These are phyloP conservation scores for Ophiocordyceps sinensis DNA, from an alignment of 2,329 filamentous ascomycete species.

Conservation along the genomic window DNA sequence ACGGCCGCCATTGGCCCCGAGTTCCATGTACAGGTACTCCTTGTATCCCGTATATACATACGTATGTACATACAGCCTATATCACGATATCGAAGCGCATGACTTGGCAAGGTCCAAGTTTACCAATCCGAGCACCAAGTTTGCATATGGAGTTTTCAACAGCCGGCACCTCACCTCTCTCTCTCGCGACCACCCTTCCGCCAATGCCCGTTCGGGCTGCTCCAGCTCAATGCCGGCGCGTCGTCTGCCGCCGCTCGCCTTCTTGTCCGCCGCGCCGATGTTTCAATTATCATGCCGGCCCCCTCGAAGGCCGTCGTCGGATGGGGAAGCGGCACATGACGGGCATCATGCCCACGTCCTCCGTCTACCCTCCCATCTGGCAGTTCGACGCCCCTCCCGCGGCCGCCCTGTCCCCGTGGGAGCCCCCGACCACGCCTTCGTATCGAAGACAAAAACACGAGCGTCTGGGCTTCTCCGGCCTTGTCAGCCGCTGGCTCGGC, in stretches of 20 bases:
- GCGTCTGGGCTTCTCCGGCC: slow-evolving; percentile 5
- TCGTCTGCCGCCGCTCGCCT: slow-evolving; percentile 5
- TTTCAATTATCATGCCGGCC: slow-evolving; percentile 32
- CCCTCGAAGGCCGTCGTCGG: slow-evolving; percentile 39
- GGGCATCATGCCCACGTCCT: slow-evolving; percentile 27
- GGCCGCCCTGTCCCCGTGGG: slow-evolving; percentile 36
- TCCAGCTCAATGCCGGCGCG: slow-evolving; percentile 11
- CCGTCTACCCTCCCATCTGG: slow-evolving; percentile 27
- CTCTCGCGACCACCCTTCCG: neutral
- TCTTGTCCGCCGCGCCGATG: slow-evolving; percentile 9
- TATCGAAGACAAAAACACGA: slow-evolving; percentile 10
- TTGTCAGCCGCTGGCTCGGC: slow-evolving; percentile 15
- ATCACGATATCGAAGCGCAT: no score
- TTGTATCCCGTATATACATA: no score
- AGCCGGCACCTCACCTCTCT: neutral
- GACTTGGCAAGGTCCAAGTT: no score
- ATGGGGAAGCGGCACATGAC: slow-evolving; percentile 39
- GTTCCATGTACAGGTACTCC: no score
- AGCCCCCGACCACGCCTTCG: slow-evolving; percentile 25
- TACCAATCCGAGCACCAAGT: no score
- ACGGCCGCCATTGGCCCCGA: no score
- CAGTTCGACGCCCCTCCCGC: slow-evolving; percentile 28
- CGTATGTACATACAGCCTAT: no score
- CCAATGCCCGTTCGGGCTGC: slow-evolving; percentile 18
- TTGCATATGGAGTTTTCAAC: no score